Evolutionary conservation across 1,284 basidiomycete species (phyloP).

Genomic region (Farysia itapuensis): DNA sequence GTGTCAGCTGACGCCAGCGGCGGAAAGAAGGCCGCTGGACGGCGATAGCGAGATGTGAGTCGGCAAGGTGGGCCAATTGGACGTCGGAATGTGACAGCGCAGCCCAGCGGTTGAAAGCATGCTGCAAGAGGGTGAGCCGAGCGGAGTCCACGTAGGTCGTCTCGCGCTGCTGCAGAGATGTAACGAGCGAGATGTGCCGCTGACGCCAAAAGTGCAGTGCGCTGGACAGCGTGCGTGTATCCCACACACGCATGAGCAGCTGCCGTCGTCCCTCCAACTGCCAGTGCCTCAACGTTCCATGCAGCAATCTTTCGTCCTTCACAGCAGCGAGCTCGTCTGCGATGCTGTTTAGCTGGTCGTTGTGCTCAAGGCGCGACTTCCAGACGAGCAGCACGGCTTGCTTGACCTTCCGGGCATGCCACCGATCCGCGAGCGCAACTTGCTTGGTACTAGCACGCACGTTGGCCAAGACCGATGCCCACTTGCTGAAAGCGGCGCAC

Average conservation of each 20-base stretch:
- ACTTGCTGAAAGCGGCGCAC: no score
- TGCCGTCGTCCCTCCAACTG: slow-evolving; percentile 11
- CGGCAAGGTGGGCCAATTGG: background rate
- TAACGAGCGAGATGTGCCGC: slow-evolving; percentile 4
- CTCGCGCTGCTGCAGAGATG: slow-evolving; percentile 24
- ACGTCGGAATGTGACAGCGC: background rate
- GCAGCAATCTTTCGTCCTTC: no score
- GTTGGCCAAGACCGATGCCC: background rate
- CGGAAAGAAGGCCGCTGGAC: slow-evolving; percentile 6
- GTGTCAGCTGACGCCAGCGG: slow-evolving; percentile 9
- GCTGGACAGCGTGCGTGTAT: slow-evolving; percentile 1
- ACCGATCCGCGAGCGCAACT: slow-evolving; percentile 32
- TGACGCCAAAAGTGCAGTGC: slow-evolving; percentile 18
- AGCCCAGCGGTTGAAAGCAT: background rate
- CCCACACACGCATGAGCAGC: slow-evolving; percentile 9
- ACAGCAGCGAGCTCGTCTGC: background rate
- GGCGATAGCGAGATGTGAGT: background rate
- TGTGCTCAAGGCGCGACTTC: background rate
- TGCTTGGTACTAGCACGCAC: no score
- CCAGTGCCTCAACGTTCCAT: slow-evolving; percentile 4
- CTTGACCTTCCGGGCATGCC: slow-evolving; percentile 23
- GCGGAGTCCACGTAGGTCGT: background rate
- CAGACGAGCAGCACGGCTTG: slow-evolving; percentile 7
- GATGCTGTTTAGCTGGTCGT: background rate
- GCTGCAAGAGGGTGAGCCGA: background rate